Evolutionary conservation across 2,329 filamentous ascomycete genomes (phyloP), one percentile per base, ranked within the genome.

Genomic region (Xylogone sp.): DNA sequence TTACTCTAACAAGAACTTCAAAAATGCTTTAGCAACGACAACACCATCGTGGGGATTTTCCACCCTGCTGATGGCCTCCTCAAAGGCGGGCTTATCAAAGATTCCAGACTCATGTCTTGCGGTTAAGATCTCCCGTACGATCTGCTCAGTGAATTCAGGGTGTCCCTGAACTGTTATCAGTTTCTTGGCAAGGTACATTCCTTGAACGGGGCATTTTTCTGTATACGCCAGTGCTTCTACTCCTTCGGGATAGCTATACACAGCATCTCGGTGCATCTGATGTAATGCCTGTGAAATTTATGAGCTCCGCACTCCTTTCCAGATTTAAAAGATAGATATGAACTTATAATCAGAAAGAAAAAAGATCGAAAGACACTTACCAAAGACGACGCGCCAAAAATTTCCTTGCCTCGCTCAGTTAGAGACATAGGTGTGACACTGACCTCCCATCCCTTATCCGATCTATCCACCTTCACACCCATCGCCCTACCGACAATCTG

Each of bases 191-290:
- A 76, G 69, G 65, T 94, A 88, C 80, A 95, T 90, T 55, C 84
- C 87, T 68, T 96, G 90, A n/a, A 90, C 83, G 9, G 76, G 71
- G 71, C 90, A 95, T 44, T 76, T 70, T 3, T 78, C 75, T 2
- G 87, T 87, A 42, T 75, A 78, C 2, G 83, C 90, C 2, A 95
- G 75, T 2, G 75, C 69, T 51, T 85, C 75, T 2, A 86, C 79
- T 49, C 77, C 81, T 5, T 74, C 63, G 0, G 90, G 89, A 50
- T 83, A 82, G 20, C 75, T 69, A 59, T 77, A 79, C 4, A 93
- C 86, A 34, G 87, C 80, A 65, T 97, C 90, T 57, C 84, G 82
- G 69, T 96, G 90, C 88, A 95, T 93, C 69, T 96, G 89, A 66
- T 92, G 86, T 55, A 95, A 80, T 21, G 76, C 76, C 84, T 88